Evolutionary conservation across 805 yeast species (phyloP), one percentile per base, ranked within the genome.

Genomic region (Sungouiella thailandica): DNA sequence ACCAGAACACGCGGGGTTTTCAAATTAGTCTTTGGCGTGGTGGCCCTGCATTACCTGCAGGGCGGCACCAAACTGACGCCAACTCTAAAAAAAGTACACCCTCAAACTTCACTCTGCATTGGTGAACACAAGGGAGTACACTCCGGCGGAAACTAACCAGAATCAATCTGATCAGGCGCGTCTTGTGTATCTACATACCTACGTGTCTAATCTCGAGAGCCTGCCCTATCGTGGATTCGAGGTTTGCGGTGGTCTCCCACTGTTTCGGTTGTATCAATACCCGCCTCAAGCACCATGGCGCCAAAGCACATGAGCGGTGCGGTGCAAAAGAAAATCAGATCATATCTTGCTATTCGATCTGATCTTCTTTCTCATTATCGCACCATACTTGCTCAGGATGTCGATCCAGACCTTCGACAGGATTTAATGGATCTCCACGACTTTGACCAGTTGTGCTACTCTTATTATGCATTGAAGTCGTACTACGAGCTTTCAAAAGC

Each of bases 381-480:
- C 23, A 13, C 3, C 12, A 18, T 31, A 23, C 10, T 18, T 4
- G 18, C 12, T 6, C 7, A 17, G 20, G 20, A 34, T 10, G 25
- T 26, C 14, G 28, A n/a, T 13, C 25, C 23, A 8, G 16, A 13
- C 26, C 23, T 37, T 14, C 28, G 26, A 23, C 36, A 32, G 17
- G 30, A 26, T 20, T 43, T 49, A 29, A 47, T 44, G 14, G 34
- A 47, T 17, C 39, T 60, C 18, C 32, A 43, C n/a, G 46, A 50
- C 23, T 50, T 52, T 30, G 66, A 60, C 34, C 53, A 52, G 26
- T 38, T 60, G 25, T 28, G 46, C 16, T 58, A 56, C 34, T 46
- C 54, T 17, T 52, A 46, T 34, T 30, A 43, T 25, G 60, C 55
- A 10, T 40, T 48, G 16, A 51, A 47, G 31, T 28, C 59, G 4